Evolutionary conservation across 805 yeast species (phyloP).

Genomic region (Lipomyces orientalis): DNA sequence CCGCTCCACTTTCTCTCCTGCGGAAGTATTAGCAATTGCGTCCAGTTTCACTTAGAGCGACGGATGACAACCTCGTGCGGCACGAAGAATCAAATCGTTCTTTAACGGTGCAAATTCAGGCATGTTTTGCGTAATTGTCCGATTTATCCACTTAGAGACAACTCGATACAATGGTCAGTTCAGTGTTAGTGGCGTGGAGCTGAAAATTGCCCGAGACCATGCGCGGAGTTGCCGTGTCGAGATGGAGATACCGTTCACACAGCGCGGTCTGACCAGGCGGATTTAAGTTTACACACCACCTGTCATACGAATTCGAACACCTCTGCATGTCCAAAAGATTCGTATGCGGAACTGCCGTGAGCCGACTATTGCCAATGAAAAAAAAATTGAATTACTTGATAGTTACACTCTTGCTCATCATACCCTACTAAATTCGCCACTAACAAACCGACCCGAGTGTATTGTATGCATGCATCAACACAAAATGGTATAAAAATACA

Average conservation of each 20-base stretch:
- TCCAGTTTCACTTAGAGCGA: not conserved
- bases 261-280: too few species aligned
- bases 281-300: not conserved
- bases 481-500: not conserved
- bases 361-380: not conserved
- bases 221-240: not conserved
- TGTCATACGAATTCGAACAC: too few species aligned
- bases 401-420: not conserved
- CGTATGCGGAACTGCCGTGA: not conserved
- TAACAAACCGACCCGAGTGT: not conserved
- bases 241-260: too few species aligned
- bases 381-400: not conserved
- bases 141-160: not conserved
- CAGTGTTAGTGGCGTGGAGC: not conserved
- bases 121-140: slow-evolving; percentile 28
- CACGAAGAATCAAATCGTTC: slow-evolving; percentile 89
- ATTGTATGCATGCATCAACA: not conserved
- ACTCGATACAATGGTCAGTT: not conserved
- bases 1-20: slow-evolving; percentile 82
- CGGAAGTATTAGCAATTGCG: not conserved
- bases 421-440: not conserved
- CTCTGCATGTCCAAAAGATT: not conserved
- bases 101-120: slow-evolving; percentile 71
- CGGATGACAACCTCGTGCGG: slow-evolving; percentile 70
- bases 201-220: not conserved